Conservation (phyloP, 257 asterid species). For the Nicotiana paniculata region DNA sequence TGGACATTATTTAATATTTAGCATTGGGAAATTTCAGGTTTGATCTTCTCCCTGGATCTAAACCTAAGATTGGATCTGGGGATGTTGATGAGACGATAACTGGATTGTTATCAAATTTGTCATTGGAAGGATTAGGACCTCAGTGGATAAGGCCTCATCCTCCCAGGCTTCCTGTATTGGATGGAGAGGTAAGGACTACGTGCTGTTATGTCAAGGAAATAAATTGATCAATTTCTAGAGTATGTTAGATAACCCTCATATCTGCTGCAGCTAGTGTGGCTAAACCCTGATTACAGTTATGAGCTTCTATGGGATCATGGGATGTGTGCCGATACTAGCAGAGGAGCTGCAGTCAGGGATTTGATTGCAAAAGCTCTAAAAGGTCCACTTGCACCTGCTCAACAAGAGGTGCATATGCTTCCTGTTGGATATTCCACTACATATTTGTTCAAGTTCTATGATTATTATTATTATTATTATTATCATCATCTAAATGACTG, state of each 20-base stretch:
- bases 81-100: slow-evolving; percentile 66
- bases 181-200: slow-evolving; percentile 64
- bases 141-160: slow-evolving; percentile 92
- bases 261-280: slow-evolving; percentile 68
- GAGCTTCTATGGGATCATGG: slow-evolving; percentile 95
- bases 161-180: slow-evolving; percentile 81
- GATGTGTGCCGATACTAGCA: slow-evolving; percentile 96
- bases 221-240: not conserved
- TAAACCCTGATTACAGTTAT: slow-evolving; percentile 77
- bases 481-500: not conserved
- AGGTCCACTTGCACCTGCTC: slow-evolving; percentile 79
- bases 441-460: not conserved
- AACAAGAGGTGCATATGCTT: slow-evolving; percentile 64
- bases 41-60: slow-evolving; percentile 70
- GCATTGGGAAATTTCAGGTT: slow-evolving; percentile 48
- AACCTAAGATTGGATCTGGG: slow-evolving; percentile 79
- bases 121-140: slow-evolving; percentile 71
- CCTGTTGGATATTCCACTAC: not conserved
- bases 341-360: slow-evolving; percentile 94
- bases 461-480: too few species aligned
- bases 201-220: not conserved
- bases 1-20: slow-evolving; percentile 8
- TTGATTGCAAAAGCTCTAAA: slow-evolving; percentile 86
- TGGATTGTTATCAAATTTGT: slow-evolving; percentile 57
- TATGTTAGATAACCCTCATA: not conserved